These are phyloP conservation scores for Leccinum subfulvum DNA, from an alignment of 1,284 basidiomycete genomes.

Conservation along the genomic window DNA sequence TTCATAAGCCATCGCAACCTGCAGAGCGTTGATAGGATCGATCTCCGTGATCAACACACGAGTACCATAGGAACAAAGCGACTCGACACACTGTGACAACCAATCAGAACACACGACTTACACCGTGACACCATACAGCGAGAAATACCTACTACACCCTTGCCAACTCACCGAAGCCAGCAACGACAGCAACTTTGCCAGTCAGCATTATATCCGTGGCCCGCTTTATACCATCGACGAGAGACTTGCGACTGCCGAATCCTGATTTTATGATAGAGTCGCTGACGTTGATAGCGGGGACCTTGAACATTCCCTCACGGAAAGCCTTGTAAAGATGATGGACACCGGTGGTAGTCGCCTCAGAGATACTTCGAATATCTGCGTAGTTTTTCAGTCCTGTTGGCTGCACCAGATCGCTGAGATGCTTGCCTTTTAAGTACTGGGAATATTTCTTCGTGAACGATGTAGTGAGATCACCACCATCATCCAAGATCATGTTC, in stretches of 20 bases:
- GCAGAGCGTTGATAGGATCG: constrained; percentile 99
- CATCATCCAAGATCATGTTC: constrained; percentile 99
- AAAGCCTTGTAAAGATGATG: constrained; percentile 98
- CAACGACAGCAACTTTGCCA: constrained; percentile 98
- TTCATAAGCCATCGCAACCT: constrained; percentile 99
- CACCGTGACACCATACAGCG: background rate
- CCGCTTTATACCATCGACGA: constrained; percentile 99
- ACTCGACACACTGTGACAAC: constrained; percentile 86
- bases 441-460: constrained; percentile 96
- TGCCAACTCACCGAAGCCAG: constrained; percentile 99
- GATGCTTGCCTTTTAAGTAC: constrained; percentile 64
- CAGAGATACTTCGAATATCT: constrained; percentile 92
- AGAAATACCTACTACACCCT: constrained; percentile 63
- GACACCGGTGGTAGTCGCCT: constrained; percentile 99
- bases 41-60: constrained; percentile 98
- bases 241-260: constrained; percentile 98
- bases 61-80: constrained; percentile 93
- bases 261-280: constrained; percentile 99
- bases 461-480: constrained; percentile 95
- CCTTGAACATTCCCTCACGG: constrained; percentile 93
- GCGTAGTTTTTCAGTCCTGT: constrained; percentile 10
- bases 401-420: background rate
- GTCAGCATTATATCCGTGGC: constrained; percentile 99
- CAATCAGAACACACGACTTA: constrained; percentile 9
- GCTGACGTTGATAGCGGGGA: constrained; percentile 99